These are phyloP conservation scores for Prunus mongolica DNA, from an alignment of 306 rosid species.

Conservation along the genomic window DNA sequence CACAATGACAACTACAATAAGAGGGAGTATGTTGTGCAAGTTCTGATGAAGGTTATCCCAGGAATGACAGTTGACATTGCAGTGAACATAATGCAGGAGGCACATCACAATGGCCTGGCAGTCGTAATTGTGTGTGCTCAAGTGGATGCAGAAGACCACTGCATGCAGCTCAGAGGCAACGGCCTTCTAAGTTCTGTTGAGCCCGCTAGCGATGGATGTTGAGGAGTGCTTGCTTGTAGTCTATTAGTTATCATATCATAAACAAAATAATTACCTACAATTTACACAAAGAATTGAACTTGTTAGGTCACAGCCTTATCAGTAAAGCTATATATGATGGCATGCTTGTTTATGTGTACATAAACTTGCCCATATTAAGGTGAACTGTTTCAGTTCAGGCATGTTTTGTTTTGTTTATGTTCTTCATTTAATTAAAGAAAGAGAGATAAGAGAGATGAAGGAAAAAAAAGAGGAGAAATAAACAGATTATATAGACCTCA, in stretches of 20 bases:
- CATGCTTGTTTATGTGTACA: neutral
- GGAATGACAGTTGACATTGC: conserved; percentile 93
- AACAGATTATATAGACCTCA: neutral
- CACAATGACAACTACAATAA: conserved; percentile 85
- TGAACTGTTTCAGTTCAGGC: neutral
- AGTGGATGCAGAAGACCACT: conserved; percentile 91
- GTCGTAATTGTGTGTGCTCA: conserved; percentile 87
- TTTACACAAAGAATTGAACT: conserved; percentile 3
- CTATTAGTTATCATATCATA: neutral
- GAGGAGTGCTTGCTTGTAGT: conserved; percentile 13
- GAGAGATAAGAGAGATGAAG: neutral
- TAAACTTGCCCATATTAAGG: conserved; percentile 3
- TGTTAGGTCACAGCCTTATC: neutral
- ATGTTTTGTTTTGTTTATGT: conserved; percentile 3
- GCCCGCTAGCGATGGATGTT: conserved; percentile 80
- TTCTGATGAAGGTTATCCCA: conserved; percentile 89
- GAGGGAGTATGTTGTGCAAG: conserved; percentile 93
- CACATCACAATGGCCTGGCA: conserved; percentile 74
- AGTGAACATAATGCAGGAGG: conserved; percentile 92
- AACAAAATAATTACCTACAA: neutral
- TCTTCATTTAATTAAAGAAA: neutral
- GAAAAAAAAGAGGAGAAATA: neutral
- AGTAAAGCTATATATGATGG: neutral
- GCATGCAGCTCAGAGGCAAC: conserved; percentile 89
- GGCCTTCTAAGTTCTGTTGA: conserved; percentile 88